Base-by-base conservation (phyloP, 176 grass and related monocot genomes). In the Oryza coarctata region DNA sequence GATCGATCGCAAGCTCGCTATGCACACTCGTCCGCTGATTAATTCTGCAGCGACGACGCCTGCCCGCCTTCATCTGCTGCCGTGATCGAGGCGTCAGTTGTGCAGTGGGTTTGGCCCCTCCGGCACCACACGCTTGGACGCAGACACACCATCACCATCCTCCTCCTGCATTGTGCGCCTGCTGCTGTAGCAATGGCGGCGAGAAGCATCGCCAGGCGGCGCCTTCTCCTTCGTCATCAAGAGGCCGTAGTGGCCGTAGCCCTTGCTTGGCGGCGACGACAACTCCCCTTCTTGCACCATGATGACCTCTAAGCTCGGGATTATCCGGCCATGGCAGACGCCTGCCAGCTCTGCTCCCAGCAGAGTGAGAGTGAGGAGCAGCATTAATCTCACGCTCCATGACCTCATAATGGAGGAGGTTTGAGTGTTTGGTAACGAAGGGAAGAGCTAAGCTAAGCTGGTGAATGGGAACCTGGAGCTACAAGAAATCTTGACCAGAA, bases 21-120 rank as follows among this genome's bases (percentile, higher is more conserved):
- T 47, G 9, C 13, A 47, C 1, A 17, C 14, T 47, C 44, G 13
- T 47, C 35, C 13, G 44, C 11, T 47, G 44, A 47, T 47, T 4
- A 47, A 47, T 47, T 47, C 44, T 47, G 44, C 44, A 47, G 13
- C 3, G 0, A 17, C 12, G 3, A 47, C 12, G 4, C 13, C 1
- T 9, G 0, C 17, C 44, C 1, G 3, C 9, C 11, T 47, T 47
- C 44, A 17, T 17, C 44, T 47, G 44, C 13, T 47, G 44, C 44
- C 14, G 12, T 5, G 44, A 47, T 47, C 6, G 36, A 39, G 36
- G 36, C 13, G 5, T 74, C 75, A 73, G 50, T 86, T 86, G 40
- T 86, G 83, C 55, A 86, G 83, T 33, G 83, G 83, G 31, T 86
- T 86, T 12, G 83, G 57, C 31, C 83, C 68, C 57, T 47, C 9